Evolutionary conservation across 805 yeast genomes (phyloP).

Genomic region (Barnettozyma botsteinii): DNA sequence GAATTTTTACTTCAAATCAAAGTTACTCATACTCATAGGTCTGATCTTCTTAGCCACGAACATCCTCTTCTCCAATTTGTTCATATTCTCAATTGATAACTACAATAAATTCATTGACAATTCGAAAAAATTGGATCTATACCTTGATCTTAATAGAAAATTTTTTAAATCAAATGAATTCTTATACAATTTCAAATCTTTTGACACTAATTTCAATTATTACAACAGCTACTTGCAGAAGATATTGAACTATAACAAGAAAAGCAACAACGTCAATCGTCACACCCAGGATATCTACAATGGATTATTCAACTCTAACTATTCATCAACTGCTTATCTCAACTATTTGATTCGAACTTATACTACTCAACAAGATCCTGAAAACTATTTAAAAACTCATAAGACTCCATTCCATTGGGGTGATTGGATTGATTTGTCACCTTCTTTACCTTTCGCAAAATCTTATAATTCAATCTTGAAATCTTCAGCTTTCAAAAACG

Average conservation of each 20-base stretch:
- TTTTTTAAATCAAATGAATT: slow-evolving; percentile 19
- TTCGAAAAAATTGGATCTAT: slow-evolving; percentile 16
- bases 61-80: slow-evolving; percentile 15
- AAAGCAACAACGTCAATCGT: slow-evolving; percentile 3
- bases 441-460: slow-evolving; percentile 23
- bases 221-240: slow-evolving; percentile 2
- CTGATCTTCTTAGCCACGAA: slow-evolving; percentile 19
- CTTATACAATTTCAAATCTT: slow-evolving; percentile 16
- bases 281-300: slow-evolving; percentile 4
- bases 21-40: slow-evolving; percentile 19
- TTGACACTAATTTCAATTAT: slow-evolving; percentile 5
- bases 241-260: background rate
- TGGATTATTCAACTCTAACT: slow-evolving; percentile 15
- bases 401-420: slow-evolving; percentile 28
- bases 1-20: slow-evolving; percentile 20
- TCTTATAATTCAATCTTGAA: slow-evolving; percentile 23
- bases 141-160: slow-evolving; percentile 16
- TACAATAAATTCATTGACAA: slow-evolving; percentile 17
- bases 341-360: slow-evolving; percentile 10
- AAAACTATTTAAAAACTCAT: slow-evolving; percentile 9
- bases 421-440: slow-evolving; percentile 27
- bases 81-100: slow-evolving; percentile 18
- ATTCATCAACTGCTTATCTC: slow-evolving; percentile 16
- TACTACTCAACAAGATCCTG: slow-evolving; percentile 15
- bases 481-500: slow-evolving; percentile 4